Percentiles rank a stretch among this genome's conserved stretches.
Evolutionary conservation across 2,329 filamentous ascomycete species (phyloP).

Genomic region (Teratosphaeria epicoccoides): DNA sequence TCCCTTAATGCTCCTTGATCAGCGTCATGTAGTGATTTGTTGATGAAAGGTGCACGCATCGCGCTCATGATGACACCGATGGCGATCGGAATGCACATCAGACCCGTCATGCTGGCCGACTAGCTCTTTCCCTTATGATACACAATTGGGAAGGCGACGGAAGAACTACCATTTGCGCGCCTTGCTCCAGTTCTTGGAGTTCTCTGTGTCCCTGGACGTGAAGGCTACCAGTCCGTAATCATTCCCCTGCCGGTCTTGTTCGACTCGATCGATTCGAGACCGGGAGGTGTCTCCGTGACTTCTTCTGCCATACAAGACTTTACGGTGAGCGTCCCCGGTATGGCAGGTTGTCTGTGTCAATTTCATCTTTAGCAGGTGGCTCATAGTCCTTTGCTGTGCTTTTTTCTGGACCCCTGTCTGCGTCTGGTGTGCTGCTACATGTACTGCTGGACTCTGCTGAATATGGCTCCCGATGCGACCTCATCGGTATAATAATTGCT

Average conservation of each 20-base stretch:
- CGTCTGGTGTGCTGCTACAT: not conserved
- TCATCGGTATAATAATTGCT: not conserved
- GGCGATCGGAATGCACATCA: constrained; percentile 44
- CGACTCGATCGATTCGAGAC: constrained; percentile 6
- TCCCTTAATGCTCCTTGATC: constrained; percentile 52
- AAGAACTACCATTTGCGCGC: constrained; percentile 41
- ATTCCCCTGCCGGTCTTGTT: constrained; percentile 5
- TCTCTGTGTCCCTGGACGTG: constrained; percentile 39
- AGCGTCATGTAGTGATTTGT: constrained; percentile 68
- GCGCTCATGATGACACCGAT: constrained; percentile 20
- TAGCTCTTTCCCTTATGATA: constrained; percentile 74
- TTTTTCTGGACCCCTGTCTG: not conserved
- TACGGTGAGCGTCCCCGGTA: constrained; percentile 12
- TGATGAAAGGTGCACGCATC: constrained; percentile 50
- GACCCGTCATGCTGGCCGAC: constrained; percentile 61
- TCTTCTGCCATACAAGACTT: constrained; percentile 11
- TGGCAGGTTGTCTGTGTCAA: constrained; percentile 11
- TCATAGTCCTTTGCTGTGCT: not conserved
- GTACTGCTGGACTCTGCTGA: not conserved
- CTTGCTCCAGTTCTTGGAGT: constrained; percentile 23
- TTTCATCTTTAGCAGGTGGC: not conserved
- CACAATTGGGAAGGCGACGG: constrained; percentile 54
- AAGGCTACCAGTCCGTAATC: constrained; percentile 59
- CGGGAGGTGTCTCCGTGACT: constrained; percentile 8
- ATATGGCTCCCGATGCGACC: not conserved